Evolutionary conservation across 2,329 filamentous ascomycete genomes (phyloP).

Genomic region (Cytospora leucostoma): DNA sequence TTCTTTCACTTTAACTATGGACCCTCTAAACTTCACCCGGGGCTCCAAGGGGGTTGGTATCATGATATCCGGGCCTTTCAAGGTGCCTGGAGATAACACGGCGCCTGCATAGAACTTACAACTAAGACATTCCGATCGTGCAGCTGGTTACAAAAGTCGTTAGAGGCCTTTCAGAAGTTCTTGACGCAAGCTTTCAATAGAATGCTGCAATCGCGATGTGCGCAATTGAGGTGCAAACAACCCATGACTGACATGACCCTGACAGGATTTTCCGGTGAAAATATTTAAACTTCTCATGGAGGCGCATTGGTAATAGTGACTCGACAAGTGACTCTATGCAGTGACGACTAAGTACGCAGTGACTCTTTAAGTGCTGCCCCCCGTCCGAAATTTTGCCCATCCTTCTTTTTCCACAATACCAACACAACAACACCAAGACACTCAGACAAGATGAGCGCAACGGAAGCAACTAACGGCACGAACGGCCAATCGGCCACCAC

Average conservation of each 20-base stretch:
- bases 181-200: background rate
- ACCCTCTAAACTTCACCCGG: background rate
- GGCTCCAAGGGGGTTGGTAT: background rate
- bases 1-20: background rate
- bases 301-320: conserved; percentile 1
- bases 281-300: background rate
- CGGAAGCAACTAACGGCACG: conserved; percentile 21
- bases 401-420: background rate
- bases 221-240: background rate
- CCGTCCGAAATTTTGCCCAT: conserved; percentile 21
- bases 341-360: background rate
- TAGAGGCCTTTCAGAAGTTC: background rate
- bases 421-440: conserved; percentile 3
- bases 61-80: too few relatives aligned
- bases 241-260: background rate
- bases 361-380: conserved; percentile 11
- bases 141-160: background rate
- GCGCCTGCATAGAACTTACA: background rate
- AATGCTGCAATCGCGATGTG: background rate
- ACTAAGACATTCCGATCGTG: background rate
- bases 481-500: conserved; percentile 10
- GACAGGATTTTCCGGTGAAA: conserved; percentile 2
- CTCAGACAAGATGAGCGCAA: conserved; percentile 19
- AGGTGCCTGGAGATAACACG: background rate
- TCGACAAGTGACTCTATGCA: conserved; percentile 12